Conservation (phyloP, 306 rosid genomes). For the Sphenostylis stenocarpa region DNA sequence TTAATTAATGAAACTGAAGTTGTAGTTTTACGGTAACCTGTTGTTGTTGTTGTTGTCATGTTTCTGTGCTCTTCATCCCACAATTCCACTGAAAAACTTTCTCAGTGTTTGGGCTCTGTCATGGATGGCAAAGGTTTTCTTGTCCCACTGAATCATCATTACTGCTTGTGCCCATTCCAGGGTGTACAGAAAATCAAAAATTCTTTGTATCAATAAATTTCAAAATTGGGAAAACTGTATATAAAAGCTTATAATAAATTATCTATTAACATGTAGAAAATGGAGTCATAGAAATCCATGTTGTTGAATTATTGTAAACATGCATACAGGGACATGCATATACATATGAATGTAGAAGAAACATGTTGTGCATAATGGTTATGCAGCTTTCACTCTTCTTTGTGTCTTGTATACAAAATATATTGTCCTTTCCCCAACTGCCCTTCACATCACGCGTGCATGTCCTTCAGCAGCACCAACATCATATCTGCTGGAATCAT, state of each 20-base stretch:
- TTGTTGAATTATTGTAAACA: slow-evolving; percentile 18
- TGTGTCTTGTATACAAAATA: neutral
- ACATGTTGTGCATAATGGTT: neutral
- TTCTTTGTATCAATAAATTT: too few species aligned
- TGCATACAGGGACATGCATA: neutral
- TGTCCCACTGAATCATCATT: slow-evolving; percentile 26
- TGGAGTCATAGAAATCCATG: neutral
- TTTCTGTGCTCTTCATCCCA: slow-evolving; percentile 2
- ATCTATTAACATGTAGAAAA: neutral
- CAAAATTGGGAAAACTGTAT: too few species aligned
- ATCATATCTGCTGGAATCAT: slow-evolving; percentile 9
- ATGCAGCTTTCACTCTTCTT: neutral
- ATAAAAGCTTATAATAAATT: too few species aligned
- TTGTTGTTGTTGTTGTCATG: slow-evolving; percentile 22
- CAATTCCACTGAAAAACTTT: slow-evolving; percentile 27
- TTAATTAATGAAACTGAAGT: too few species aligned
- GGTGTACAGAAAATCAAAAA: neutral
- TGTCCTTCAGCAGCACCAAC: slow-evolving; percentile 27
- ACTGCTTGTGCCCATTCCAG: neutral
- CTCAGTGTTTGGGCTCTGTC: slow-evolving; percentile 6
- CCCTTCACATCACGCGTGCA: slow-evolving; percentile 30
- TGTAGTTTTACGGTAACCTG: too few species aligned
- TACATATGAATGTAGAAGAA: slow-evolving; percentile 10
- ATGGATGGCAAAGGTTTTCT: neutral
- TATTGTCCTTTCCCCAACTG: slow-evolving; percentile 20